A percentile compares a stretch with the other conserved stretches of the same genome.
These are phyloP conservation scores for Gelatoporia subvermispora DNA, from an alignment of 768 basidiomycete genomes.

Conservation along the genomic window DNA sequence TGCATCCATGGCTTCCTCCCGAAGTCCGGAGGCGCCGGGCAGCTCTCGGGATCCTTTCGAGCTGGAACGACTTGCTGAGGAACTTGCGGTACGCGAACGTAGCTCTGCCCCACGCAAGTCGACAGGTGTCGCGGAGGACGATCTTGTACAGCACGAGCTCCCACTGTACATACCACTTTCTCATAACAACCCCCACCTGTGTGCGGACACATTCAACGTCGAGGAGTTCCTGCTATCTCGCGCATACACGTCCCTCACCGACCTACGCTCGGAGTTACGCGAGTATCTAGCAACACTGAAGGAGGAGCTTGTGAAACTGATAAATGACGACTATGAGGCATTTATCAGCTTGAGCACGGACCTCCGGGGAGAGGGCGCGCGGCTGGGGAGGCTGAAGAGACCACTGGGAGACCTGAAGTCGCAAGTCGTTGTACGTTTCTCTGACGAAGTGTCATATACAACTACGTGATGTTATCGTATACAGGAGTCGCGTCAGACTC, in stretches of 20 bases:
- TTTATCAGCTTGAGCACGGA: slow-evolving; percentile 96
- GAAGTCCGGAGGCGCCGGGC: slow-evolving; percentile 7
- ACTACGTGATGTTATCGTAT: too few species aligned
- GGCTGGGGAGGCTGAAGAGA: slow-evolving; percentile 60
- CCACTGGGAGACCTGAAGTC: slow-evolving; percentile 62
- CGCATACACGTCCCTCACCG: slow-evolving; percentile 78
- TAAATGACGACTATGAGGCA: slow-evolving; percentile 97
- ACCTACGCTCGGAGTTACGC: slow-evolving; percentile 81
- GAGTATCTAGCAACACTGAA: slow-evolving; percentile 81
- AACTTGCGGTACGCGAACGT: slow-evolving; percentile 35
- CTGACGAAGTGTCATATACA: neutral
- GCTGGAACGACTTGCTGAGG: slow-evolving; percentile 68
- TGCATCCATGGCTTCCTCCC: slow-evolving; percentile 4
- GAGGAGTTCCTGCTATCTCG: slow-evolving; percentile 88
- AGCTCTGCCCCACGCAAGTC: neutral
- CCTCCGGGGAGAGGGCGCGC: slow-evolving; percentile 74
- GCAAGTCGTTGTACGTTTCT: slow-evolving; percentile 60
- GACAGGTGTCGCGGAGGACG: slow-evolving; percentile 8
- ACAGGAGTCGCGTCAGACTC: slow-evolving; percentile 58
- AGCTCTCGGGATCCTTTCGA: slow-evolving; percentile 50
- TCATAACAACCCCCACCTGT: slow-evolving; percentile 72
- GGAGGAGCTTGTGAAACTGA: slow-evolving; percentile 90
- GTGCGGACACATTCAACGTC: slow-evolving; percentile 65
- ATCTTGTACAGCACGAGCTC: slow-evolving; percentile 37
- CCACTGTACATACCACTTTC: slow-evolving; percentile 70